phyloP scores from a whole-genome alignment of 2,329 filamentous ascomycete species.

The Scytalidium sp. region DNA sequence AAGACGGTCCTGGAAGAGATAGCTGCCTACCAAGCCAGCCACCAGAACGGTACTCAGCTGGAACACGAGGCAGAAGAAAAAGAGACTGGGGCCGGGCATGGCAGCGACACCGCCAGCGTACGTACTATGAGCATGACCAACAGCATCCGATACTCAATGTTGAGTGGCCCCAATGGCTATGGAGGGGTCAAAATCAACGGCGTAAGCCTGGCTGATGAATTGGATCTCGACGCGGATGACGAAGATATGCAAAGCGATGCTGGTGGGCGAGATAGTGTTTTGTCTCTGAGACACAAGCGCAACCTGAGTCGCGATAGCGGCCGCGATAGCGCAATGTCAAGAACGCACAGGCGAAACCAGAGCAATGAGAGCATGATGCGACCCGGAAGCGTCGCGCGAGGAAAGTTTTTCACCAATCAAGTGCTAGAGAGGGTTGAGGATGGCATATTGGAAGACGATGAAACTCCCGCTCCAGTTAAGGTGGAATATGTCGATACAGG shows the following conservation, averaged over 20 bases:
- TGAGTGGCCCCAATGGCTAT: conserved; percentile 52
- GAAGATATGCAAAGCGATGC: conserved; percentile 66
- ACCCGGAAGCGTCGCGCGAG: conserved; percentile 51
- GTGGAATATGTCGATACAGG: conserved; percentile 70
- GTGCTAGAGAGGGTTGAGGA: conserved; percentile 55
- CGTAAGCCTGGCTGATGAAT: conserved; percentile 83
- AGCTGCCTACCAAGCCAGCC: conserved; percentile 61
- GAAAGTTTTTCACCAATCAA: conserved; percentile 51
- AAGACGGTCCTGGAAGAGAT: conserved; percentile 86
- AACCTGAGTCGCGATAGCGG: conserved; percentile 58
- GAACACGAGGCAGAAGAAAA: conserved; percentile 63
- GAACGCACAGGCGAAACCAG: conserved; percentile 51
- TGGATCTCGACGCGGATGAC: conserved; percentile 82
- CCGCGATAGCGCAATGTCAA: conserved; percentile 51
- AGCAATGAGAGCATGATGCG: conserved; percentile 58
- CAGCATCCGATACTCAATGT: conserved; percentile 70
- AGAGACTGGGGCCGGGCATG: conserved; percentile 52
- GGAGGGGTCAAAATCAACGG: conserved; percentile 58
- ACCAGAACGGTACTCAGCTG: conserved; percentile 39
- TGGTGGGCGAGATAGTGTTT: conserved; percentile 62
- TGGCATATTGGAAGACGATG: conserved; percentile 47
- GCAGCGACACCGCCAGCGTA: conserved; percentile 69
- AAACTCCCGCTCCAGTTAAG: conserved; percentile 36
- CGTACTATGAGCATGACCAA: conserved; percentile 71
- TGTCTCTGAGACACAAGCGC: conserved; percentile 52